Percentiles rank a stretch among this genome's conserved stretches.
Conservation (phyloP, 495 filamentous ascomycete genomes). For the Annulohypoxylon nitens region DNA sequence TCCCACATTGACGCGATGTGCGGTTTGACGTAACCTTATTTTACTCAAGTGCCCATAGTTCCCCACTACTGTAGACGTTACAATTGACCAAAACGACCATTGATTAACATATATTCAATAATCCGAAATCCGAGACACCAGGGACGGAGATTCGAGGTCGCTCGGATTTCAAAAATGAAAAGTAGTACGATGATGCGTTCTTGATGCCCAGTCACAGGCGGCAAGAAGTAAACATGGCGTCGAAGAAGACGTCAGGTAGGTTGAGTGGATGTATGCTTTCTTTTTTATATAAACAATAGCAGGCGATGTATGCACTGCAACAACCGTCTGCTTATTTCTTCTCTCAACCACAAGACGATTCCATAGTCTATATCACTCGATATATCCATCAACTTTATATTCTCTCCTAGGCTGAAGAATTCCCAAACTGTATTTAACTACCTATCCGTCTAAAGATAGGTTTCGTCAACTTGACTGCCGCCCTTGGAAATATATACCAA, state of each 20-base stretch:
- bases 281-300: slow-evolving; percentile 15
- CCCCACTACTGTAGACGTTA: neutral
- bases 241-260: neutral
- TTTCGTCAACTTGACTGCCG: neutral
- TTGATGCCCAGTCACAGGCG: slow-evolving; percentile 22
- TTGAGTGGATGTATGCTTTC: neutral
- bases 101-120: slow-evolving; percentile 12
- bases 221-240: slow-evolving; percentile 10
- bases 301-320: neutral
- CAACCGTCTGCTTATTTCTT: neutral
- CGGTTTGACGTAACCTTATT: neutral
- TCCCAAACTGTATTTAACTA: neutral
- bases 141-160: slow-evolving; percentile 36
- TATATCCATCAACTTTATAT: neutral
- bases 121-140: slow-evolving; percentile 28
- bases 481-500: neutral
- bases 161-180: slow-evolving; percentile 23
- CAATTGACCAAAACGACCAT: slow-evolving; percentile 9
- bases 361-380: slow-evolving; percentile 11
- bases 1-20: neutral
- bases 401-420: neutral
- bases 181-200: slow-evolving; percentile 24
- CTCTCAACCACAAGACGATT: neutral
- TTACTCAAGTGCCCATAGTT: neutral
- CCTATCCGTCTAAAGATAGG: neutral